phyloP scores from a whole-genome alignment of 106 monocot species.

The Posidonia australis region DNA sequence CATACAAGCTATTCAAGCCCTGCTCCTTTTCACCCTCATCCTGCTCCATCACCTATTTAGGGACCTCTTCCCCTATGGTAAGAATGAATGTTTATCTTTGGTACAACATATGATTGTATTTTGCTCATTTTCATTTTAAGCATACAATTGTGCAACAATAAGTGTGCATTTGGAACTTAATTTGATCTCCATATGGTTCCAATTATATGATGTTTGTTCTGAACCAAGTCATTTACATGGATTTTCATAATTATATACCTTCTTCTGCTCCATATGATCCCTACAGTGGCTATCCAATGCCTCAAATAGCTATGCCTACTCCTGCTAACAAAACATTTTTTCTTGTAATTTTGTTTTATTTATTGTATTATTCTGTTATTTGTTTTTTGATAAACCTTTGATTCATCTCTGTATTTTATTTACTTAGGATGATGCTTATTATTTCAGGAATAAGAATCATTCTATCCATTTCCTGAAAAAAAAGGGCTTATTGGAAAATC shows the following conservation, averaged over 20 bases:
- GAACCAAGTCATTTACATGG: background rate
- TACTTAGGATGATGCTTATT: no score
- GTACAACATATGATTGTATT: background rate
- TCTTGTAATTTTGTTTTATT: no score
- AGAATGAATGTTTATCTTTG: background rate
- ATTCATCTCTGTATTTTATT: no score
- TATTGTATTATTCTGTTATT: no score
- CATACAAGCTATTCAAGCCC: slow-evolving; percentile 49
- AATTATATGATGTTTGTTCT: background rate
- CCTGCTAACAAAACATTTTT: no score
- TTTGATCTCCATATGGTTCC: background rate
- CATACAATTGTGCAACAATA: background rate
- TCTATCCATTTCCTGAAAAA: no score
- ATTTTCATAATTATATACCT: slow-evolving; percentile 51
- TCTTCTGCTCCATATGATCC: slow-evolving; percentile 69
- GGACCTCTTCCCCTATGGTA: slow-evolving; percentile 59
- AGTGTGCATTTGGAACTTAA: background rate
- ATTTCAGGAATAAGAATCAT: no score
- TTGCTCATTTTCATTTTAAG: background rate
- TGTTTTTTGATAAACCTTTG: no score
- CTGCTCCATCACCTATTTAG: slow-evolving; percentile 75
- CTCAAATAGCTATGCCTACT: slow-evolving; percentile 48
- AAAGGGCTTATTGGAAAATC: no score
- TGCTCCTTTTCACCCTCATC: slow-evolving; percentile 46
- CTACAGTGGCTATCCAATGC: slow-evolving; percentile 63